A percentile compares a stretch with the other conserved stretches of the same genome.
Conservation (phyloP, 75 land plant genomes). For the Pinus taeda region DNA sequence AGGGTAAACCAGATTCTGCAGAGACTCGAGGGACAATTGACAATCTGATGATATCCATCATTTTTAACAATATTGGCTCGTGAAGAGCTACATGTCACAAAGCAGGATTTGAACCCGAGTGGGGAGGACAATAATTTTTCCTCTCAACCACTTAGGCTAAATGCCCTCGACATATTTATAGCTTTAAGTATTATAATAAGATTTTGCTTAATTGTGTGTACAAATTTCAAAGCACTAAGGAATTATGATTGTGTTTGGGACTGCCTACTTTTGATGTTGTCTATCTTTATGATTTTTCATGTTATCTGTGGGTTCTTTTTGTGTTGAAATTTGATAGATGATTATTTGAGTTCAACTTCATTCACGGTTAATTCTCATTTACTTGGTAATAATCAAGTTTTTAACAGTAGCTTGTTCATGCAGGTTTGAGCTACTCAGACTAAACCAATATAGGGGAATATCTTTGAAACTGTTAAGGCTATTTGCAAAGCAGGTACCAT, state of each 20-base stretch:
- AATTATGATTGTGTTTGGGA: background rate
- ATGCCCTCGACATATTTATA: too few relatives aligned
- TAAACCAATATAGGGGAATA: constrained; percentile 72
- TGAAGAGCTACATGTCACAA: too few relatives aligned
- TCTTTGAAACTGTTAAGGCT: constrained; percentile 66
- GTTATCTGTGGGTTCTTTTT: background rate
- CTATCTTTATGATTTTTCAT: background rate
- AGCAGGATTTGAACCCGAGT: too few relatives aligned
- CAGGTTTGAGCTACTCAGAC: constrained; percentile 87
- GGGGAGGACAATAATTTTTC: too few relatives aligned
- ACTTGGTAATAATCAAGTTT: constrained; percentile 5
- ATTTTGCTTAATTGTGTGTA: background rate
- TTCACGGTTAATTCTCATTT: constrained; percentile 1
- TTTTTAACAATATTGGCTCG: too few relatives aligned
- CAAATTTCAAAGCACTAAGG: background rate
- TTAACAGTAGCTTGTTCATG: constrained; percentile 2
- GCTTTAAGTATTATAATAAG: background rate
- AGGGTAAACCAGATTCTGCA: too few relatives aligned
- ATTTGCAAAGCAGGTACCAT: constrained; percentile 86
- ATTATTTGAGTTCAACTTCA: background rate
- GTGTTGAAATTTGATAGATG: background rate
- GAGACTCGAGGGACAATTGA: too few relatives aligned
- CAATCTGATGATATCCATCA: too few relatives aligned
- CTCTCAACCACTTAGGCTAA: too few relatives aligned
- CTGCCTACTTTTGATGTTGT: background rate